Base-by-base conservation (phyloP, 2,329 filamentous ascomycete species). In the Clonostachys rhizophaga region DNA sequence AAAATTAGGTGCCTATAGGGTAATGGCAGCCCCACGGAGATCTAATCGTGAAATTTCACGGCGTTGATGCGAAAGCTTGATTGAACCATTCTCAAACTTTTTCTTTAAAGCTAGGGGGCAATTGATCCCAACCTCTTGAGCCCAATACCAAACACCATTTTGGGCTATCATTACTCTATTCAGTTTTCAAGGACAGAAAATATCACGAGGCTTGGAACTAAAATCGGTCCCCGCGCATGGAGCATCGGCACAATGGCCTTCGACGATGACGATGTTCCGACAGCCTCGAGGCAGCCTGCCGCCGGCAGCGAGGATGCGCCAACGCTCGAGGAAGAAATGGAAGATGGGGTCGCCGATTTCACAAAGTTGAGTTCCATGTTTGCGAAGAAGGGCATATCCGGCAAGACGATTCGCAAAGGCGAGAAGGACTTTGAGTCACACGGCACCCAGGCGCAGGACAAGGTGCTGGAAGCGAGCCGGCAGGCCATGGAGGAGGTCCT, bases 371-470 rank as follows among this genome's bases (percentile, higher is more conserved):
- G 71, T 5, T 69, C 76, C 33, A 66, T 79, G 52, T 74, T 76
- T 52, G 63, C 70, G 12, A 78, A 79, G 58, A 68, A 71, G 46
- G 68, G 71, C 42, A 66, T 75, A 40, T 76, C 76, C 9, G 66
- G 74, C 44, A 81, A 83, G 56, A 78, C 91, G 11, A 90, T 95
- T 35, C 91, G 92, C 54, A 89, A 91, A 53, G 94, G 94, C 50
- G 91, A 95, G 64, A 99, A 99, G 67, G 94, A 99, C 70, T 99
- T 96, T 64, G 94, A 97, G 69, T 85, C 88, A 30, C 91, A 97
- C 67, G 88, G 89, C 43, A 97, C 94, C 3, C 79, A 81, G 34
- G 82, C 88, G 34, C 94, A 99, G 67, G 83, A 86, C 54, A 77
- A 79, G 48, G 81, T 86, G 9, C 83, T 99, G 45, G 86, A 90